A percentile compares a stretch with the other conserved stretches of the same genome.
Evolutionary conservation across 2,329 filamentous ascomycete species (phyloP).

Genomic region (Colletotrichum australisinense): DNA sequence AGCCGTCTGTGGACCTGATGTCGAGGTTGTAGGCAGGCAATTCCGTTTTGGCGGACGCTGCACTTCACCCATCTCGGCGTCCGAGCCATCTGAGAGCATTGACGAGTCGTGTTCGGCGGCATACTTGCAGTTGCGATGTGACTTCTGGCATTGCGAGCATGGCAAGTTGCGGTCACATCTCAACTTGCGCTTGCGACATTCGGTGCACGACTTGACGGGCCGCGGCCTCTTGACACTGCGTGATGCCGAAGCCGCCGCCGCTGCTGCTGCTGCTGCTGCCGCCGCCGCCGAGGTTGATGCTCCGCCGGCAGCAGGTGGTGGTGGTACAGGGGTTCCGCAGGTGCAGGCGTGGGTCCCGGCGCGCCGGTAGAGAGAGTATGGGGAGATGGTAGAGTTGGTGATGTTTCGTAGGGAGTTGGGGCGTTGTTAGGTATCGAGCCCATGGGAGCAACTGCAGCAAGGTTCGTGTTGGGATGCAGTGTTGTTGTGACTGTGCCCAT

Average conservation of each 20-base stretch:
- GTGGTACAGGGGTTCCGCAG: slow-evolving; percentile 12
- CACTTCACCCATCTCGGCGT: slow-evolving; percentile 48
- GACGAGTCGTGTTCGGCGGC: slow-evolving; percentile 59
- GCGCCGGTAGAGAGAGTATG: slow-evolving; percentile 17
- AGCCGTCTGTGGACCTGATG: slow-evolving; percentile 11
- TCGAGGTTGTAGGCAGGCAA: slow-evolving; percentile 39
- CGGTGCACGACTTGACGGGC: slow-evolving; percentile 67
- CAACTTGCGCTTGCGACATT: slow-evolving; percentile 68
- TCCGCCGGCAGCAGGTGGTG: slow-evolving; percentile 14
- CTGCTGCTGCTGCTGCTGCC: slow-evolving; percentile 7
- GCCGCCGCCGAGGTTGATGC: neutral
- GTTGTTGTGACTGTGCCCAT: slow-evolving; percentile 21
- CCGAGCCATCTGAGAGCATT: slow-evolving; percentile 62
- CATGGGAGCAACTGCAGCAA: slow-evolving; percentile 17
- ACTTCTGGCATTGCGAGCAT: slow-evolving; percentile 69
- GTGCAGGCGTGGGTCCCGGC: slow-evolving; percentile 5
- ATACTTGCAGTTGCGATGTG: slow-evolving; percentile 65
- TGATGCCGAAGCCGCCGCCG: slow-evolving; percentile 29
- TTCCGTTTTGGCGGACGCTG: slow-evolving; percentile 53
- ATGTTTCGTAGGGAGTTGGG: slow-evolving; percentile 22
- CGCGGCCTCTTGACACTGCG: slow-evolving; percentile 64
- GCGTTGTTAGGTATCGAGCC: slow-evolving; percentile 6
- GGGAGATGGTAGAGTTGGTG: slow-evolving; percentile 26
- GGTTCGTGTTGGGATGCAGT: slow-evolving; percentile 19
- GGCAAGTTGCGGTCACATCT: slow-evolving; percentile 67